Base-by-base conservation (phyloP, 352 stramenopile species). In the Plasmopara muralis region DNA sequence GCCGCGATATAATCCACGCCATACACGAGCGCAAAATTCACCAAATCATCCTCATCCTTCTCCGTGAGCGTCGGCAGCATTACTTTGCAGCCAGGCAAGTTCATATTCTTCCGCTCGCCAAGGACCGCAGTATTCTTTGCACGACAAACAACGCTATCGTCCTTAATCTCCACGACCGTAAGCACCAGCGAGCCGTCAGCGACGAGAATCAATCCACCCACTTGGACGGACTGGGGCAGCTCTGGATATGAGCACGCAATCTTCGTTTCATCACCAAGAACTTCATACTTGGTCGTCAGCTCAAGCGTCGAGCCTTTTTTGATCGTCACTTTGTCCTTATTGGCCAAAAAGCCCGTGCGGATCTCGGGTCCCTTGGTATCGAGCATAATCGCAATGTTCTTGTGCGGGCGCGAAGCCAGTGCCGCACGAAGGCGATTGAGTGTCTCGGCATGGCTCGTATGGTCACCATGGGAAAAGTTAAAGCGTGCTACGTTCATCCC, bases 391-490 rank as follows among this genome's bases (percentile, higher is more conserved):
- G 93, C 95, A n/a, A 86, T 66, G 57, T 86, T 73, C 63, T 87
- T 89, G 66, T 86, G 74, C 9, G 77, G 73, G 31, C 79, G 74
- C 25, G 57, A 72, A 30, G 75, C 76, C 28, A 88, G 59, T 10
- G 72, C 79, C 6, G 62, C 66, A 13, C 77, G 77, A 13, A 90
- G 72, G 41, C 74, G 72, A 53, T 70, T 79, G 47, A 90, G 74
- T 43, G 72, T 85, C 60, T 90, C 77, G 43, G 64, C 72, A 59
- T 90, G 79, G 48, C 62, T 83, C 52, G 96, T 83, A 55, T 95
- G 92, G 49, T 97, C 97, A 29, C 96, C 97, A 72, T 99, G 97
- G 25, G 92, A 98, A 71, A 99, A 99, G 74, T 99, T 99, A 52
- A 99, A 83, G 41, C 97, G 83, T 65, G 97, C 97, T 9, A 99